Conservation (phyloP, 495 filamentous ascomycete genomes). For the Lophiotrema nucula region DNA sequence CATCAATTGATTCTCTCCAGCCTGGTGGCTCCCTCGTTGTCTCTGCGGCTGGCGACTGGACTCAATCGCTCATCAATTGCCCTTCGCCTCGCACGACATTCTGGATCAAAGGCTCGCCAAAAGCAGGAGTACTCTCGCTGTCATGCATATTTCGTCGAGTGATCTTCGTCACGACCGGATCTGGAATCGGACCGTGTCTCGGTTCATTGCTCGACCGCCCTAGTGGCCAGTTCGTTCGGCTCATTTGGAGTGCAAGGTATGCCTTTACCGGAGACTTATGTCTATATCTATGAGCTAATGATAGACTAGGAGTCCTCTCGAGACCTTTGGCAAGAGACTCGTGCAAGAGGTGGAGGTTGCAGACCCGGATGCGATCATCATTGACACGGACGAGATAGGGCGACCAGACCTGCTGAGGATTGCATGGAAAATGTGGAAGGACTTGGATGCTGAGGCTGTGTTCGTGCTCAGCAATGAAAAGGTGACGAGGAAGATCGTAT, state of each 20-base stretch:
- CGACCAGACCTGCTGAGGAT: conserved; percentile 28
- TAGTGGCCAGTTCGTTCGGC: conserved; percentile 12
- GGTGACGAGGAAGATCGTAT: conserved; percentile 30
- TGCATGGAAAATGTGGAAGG: conserved; percentile 12
- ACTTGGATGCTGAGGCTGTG: conserved; percentile 29
- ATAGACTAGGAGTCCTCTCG: conserved; percentile 7
- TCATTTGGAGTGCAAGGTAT: conserved; percentile 28
- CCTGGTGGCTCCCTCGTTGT: conserved; percentile 23
- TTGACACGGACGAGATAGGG: conserved; percentile 23
- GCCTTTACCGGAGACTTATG: no score
- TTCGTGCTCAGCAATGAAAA: conserved; percentile 32
- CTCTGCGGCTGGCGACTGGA: conserved; percentile 35
- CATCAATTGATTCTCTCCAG: background rate
- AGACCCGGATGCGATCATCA: conserved; percentile 31
- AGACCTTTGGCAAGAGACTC: conserved; percentile 21
- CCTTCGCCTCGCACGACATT: background rate
- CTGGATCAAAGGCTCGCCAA: conserved; percentile 24
- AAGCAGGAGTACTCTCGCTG: conserved; percentile 26
- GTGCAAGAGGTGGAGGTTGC: conserved; percentile 5
- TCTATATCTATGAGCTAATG: no score
- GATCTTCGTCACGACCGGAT: conserved; percentile 34
- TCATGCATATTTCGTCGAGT: conserved; percentile 29
- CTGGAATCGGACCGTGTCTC: conserved; percentile 33
- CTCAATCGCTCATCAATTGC: conserved; percentile 8
- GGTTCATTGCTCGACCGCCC: conserved; percentile 16